A percentile compares a stretch with the other conserved stretches of the same genome.
These are phyloP conservation scores for Aurifilum marmelostoma DNA, from an alignment of 2,329 filamentous ascomycete species.

Conservation along the genomic window DNA sequence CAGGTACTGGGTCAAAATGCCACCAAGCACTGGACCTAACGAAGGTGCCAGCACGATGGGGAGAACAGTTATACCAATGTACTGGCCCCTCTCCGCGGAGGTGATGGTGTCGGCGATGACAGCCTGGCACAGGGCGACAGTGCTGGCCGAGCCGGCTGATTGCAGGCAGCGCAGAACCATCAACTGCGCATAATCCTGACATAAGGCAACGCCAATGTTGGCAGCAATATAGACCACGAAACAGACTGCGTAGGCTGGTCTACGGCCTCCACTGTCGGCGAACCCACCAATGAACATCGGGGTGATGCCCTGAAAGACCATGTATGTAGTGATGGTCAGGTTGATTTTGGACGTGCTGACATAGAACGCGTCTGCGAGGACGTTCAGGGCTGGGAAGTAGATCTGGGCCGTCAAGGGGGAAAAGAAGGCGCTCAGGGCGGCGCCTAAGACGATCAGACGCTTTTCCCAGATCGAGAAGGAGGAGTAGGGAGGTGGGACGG, in stretches of 20 bases:
- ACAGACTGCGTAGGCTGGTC: conserved; percentile 57
- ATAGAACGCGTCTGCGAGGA: conserved; percentile 51
- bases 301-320: conserved; percentile 63
- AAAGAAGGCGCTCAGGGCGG: conserved; percentile 46
- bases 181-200: conserved; percentile 53
- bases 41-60: conserved; percentile 49
- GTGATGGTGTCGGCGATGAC: conserved; percentile 68
- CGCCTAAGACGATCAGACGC: conserved; percentile 44
- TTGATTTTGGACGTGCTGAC: conserved; percentile 50
- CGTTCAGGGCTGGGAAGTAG: conserved; percentile 57
- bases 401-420: conserved; percentile 54
- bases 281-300: conserved; percentile 54
- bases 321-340: conserved; percentile 57
- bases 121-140: conserved; percentile 59
- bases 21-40: conserved; percentile 53
- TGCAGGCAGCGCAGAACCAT: conserved; percentile 60
- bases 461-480: conserved; percentile 46
- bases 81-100: conserved; percentile 62
- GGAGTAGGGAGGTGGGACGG: conserved; percentile 39
- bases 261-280: conserved; percentile 56
- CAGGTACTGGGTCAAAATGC: conserved; percentile 50
- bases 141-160: conserved; percentile 61
- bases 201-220: conserved; percentile 56
- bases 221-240: conserved; percentile 58
- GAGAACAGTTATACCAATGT: conserved; percentile 57